Percentiles rank a stretch among this genome's conserved stretches.
Conservation (phyloP, 495 filamentous ascomycete genomes). For the Penicillium roqueforti region DNA sequence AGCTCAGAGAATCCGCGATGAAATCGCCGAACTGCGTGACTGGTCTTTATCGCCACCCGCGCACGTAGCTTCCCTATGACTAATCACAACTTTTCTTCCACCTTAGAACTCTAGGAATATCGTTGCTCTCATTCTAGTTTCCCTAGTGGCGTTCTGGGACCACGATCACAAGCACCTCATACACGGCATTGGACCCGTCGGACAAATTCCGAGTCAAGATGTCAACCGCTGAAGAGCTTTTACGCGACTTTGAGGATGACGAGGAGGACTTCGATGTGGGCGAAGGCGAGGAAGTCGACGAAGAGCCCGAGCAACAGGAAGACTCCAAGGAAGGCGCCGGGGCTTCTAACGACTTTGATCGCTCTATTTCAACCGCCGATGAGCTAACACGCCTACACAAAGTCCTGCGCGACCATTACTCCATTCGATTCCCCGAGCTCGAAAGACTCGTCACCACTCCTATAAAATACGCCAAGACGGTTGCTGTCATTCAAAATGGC, state of each 20-base stretch:
- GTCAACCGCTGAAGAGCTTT: slow-evolving; percentile 44
- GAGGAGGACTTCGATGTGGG: slow-evolving; percentile 32
- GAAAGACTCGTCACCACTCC: slow-evolving; percentile 89
- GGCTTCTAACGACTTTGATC: slow-evolving; percentile 80
- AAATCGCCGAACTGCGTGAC: slow-evolving; percentile 15
- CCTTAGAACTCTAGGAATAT: neutral
- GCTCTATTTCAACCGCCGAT: slow-evolving; percentile 84
- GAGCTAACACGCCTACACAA: slow-evolving; percentile 94
- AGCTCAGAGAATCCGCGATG: slow-evolving; percentile 8
- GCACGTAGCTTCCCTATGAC: slow-evolving; percentile 17
- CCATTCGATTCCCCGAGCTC: slow-evolving; percentile 89
- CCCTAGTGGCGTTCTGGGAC: slow-evolving; percentile 11
- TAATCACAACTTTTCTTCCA: slow-evolving; percentile 13
- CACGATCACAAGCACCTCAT: neutral
- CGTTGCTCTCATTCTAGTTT: neutral
- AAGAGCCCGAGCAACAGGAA: slow-evolving; percentile 23
- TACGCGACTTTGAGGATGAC: slow-evolving; percentile 45
- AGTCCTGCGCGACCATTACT: slow-evolving; percentile 92
- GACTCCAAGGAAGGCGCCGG: slow-evolving; percentile 21
- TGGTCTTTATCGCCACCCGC: slow-evolving; percentile 18
- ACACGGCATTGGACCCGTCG: neutral
- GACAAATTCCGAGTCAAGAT: slow-evolving; percentile 18
- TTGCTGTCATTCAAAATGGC: slow-evolving; percentile 88
- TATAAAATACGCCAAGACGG: slow-evolving; percentile 92
- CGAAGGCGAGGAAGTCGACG: slow-evolving; percentile 26